These are phyloP conservation scores for Boletus rufocinnamomeus DNA, from an alignment of 768 basidiomycete species.

Conservation along the genomic window DNA sequence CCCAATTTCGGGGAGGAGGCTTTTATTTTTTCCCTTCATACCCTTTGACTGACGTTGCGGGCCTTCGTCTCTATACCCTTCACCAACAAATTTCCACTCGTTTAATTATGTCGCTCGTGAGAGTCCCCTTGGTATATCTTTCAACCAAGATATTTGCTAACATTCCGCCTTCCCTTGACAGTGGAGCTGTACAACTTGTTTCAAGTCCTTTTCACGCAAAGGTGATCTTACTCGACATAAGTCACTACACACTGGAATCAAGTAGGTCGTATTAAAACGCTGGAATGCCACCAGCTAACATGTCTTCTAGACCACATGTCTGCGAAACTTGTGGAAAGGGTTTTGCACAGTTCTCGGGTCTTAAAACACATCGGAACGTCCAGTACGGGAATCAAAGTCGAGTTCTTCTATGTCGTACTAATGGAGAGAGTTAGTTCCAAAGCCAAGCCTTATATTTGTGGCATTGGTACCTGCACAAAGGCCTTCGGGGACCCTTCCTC, in stretches of 20 bases:
- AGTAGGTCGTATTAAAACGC: slow-evolving; percentile 37
- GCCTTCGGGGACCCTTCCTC: slow-evolving; percentile 73
- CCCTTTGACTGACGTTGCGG: slow-evolving; percentile 43
- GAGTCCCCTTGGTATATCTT: background rate
- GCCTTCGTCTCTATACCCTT: slow-evolving; percentile 42
- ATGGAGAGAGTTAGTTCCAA: slow-evolving; percentile 42
- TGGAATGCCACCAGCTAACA: background rate
- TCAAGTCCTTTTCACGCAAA: slow-evolving; percentile 53
- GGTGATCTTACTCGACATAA: slow-evolving; percentile 64
- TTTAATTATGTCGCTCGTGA: slow-evolving; percentile 29
- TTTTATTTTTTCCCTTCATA: slow-evolving; percentile 15
- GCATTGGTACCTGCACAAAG: slow-evolving; percentile 45
- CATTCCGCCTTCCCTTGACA: slow-evolving; percentile 15
- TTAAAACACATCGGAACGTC: slow-evolving; percentile 63
- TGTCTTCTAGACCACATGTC: slow-evolving; percentile 45
- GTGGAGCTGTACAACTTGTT: slow-evolving; percentile 47
- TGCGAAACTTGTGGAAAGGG: slow-evolving; percentile 55
- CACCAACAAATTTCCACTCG: slow-evolving; percentile 10
- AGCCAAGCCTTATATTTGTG: slow-evolving; percentile 54
- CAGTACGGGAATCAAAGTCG: slow-evolving; percentile 50
- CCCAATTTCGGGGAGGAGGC: background rate
- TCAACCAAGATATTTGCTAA: background rate
- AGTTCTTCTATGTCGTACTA: slow-evolving; percentile 6
- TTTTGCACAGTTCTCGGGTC: slow-evolving; percentile 60
- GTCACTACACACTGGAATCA: slow-evolving; percentile 49